These are phyloP conservation scores for Globisporangium nodosum DNA, from an alignment of 352 stramenopile species.

Conservation along the genomic window DNA sequence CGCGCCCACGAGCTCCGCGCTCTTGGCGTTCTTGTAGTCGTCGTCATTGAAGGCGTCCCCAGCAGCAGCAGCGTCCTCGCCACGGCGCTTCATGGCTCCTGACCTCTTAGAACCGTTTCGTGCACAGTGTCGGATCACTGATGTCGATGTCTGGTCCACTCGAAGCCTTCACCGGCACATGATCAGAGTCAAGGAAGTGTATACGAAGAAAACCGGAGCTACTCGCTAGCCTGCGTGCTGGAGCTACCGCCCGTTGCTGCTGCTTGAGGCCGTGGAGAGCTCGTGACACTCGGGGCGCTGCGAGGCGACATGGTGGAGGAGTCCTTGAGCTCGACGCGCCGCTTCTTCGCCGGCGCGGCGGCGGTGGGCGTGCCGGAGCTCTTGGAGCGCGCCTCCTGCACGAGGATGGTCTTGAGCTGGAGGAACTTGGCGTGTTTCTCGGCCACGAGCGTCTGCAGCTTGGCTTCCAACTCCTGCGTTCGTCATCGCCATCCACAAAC, in stretches of 20 bases:
- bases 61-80: too few relatives aligned
- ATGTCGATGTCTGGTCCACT: too few relatives aligned
- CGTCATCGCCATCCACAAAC: too few relatives aligned
- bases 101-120: too few relatives aligned
- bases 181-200: too few relatives aligned
- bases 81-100: conserved; percentile 21
- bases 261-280: too few relatives aligned
- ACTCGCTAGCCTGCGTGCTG: too few relatives aligned
- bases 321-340: neutral
- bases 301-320: neutral
- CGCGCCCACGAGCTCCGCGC: conserved; percentile 1
- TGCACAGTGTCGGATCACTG: too few relatives aligned
- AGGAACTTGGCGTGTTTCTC: conserved; percentile 73
- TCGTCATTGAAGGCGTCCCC: neutral
- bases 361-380: neutral
- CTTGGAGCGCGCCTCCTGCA: conserved; percentile 59
- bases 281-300: neutral
- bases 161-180: too few relatives aligned
- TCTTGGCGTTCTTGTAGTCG: neutral
- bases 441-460: conserved; percentile 45
- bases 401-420: conserved; percentile 65
- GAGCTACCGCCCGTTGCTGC: too few relatives aligned
- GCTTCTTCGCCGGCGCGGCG: conserved; percentile 18
- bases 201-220: too few relatives aligned
- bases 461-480: conserved; percentile 39